phyloP scores from a whole-genome alignment of 2,329 filamentous ascomycete genomes.

The Fusarium piperis region DNA sequence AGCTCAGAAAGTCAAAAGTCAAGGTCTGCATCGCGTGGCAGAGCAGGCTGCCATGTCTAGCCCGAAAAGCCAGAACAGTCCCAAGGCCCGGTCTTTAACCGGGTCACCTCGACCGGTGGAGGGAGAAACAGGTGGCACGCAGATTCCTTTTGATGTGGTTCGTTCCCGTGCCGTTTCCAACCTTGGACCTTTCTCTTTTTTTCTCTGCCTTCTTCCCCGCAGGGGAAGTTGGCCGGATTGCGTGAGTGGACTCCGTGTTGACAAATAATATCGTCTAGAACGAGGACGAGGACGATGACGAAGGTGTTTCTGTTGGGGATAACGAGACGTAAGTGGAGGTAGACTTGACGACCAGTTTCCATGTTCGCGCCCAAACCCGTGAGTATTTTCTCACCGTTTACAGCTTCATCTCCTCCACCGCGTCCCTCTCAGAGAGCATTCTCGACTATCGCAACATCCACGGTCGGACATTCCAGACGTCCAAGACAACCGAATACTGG shows the following conservation, averaged over 20 bases:
- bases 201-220: neutral
- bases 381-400: neutral
- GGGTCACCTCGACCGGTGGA: neutral
- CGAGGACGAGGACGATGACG: neutral
- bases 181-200: neutral
- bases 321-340: neutral
- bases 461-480: constrained; percentile 44
- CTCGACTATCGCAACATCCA: constrained; percentile 46
- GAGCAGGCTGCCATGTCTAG: neutral
- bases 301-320: neutral
- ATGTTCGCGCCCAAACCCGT: no score
- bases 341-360: neutral
- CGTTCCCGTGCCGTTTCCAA: neutral
- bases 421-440: constrained; percentile 46
- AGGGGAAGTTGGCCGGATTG: neutral
- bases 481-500: constrained; percentile 38
- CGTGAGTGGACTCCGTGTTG: neutral
- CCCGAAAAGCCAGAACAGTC: neutral
- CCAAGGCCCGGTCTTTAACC: neutral
- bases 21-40: neutral
- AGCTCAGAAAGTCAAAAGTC: no score
- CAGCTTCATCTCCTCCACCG: constrained; percentile 18
- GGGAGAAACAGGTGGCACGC: neutral
- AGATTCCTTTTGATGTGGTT: neutral
- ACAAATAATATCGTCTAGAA: neutral